Evolutionary conservation across 2,329 filamentous ascomycete species (phyloP).

Genomic region (Alternaria sp.): DNA sequence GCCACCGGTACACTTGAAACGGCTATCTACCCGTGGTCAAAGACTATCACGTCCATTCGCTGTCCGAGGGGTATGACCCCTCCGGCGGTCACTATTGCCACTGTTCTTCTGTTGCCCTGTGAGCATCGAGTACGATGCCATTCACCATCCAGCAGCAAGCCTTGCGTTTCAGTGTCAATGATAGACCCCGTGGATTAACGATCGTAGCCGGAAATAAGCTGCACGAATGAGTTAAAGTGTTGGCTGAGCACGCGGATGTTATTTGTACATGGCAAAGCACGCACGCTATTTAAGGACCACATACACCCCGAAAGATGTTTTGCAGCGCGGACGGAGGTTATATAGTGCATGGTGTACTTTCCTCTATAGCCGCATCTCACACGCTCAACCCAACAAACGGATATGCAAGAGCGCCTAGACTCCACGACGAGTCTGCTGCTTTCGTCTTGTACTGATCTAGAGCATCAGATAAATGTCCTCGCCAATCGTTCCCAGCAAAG

Average conservation of each 20-base stretch:
- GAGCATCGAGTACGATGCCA: neutral
- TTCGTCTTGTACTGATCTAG: slow-evolving; percentile 1
- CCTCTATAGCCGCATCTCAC: neutral
- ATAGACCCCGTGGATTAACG: neutral
- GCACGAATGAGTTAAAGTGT: neutral
- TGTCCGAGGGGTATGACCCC: neutral
- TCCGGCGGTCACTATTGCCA: neutral
- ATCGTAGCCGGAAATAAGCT: neutral
- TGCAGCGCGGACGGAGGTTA: neutral
- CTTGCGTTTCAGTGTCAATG: neutral
- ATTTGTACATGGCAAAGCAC: neutral
- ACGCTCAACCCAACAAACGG: slow-evolving; percentile 19
- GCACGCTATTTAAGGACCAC: rapidly evolving
- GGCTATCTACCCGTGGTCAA: neutral
- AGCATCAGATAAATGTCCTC: slow-evolving; percentile 6
- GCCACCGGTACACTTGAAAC: neutral
- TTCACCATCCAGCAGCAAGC: neutral
- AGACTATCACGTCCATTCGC: neutral
- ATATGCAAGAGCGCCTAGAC: slow-evolving; percentile 27
- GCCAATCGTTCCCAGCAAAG: slow-evolving; percentile 10
- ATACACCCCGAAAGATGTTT: neutral
- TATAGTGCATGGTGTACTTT: neutral
- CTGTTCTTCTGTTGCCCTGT: neutral
- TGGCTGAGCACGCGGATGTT: neutral
- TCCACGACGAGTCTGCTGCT: slow-evolving; percentile 24